Base-by-base conservation (phyloP, 2,329 filamentous ascomycete genomes). In the Sclerotinia borealis region DNA sequence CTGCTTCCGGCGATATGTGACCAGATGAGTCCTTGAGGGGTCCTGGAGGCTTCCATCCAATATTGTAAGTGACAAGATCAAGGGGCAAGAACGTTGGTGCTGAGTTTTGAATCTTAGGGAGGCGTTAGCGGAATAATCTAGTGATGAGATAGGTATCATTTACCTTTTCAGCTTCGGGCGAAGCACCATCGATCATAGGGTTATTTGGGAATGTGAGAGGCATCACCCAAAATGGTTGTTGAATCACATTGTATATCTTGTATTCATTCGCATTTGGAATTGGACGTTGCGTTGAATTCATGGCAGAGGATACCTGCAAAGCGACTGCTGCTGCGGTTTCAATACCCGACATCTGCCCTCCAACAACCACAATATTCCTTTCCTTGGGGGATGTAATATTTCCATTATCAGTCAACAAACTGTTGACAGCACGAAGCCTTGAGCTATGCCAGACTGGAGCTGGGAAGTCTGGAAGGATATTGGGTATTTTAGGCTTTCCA, bases 341-440 rank as follows among this genome's bases (percentile, higher is more conserved):
- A 6, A 90, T 84, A 0, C 90, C 91, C 2, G 90, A 93, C 82
- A 95, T 92, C 70, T 92, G 90, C 0, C 90, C 91, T 0, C 91
- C 91, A 1, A 92, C 84, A 0, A 96, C 79, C 1, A 92, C 79
- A 19, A 95, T 85, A 70, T 87, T 90, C 22, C 84, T 83, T 1
- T 79, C 79, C 6, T 61, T 49, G 1, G 0, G 71, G 69, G 5
- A 63, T 56, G 13, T 66, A 62, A 2, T 77, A 72, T 0, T 75
- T 69, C 25, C 68, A 47, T 61, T 63, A 13, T 75, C 72, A 0
- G 75, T 76, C 1, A 88, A 69, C 3, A 88, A 73, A 10, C 73
- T 73, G 34, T 79, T 70, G 2, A 89, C 74, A 61, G 82, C 79
- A 4, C 87, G 80, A 59, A 91, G 87, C 34, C 81, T 76, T 54